Base-by-base conservation (phyloP, 176 grass and related monocot species). In the Zoysia japonica region DNA sequence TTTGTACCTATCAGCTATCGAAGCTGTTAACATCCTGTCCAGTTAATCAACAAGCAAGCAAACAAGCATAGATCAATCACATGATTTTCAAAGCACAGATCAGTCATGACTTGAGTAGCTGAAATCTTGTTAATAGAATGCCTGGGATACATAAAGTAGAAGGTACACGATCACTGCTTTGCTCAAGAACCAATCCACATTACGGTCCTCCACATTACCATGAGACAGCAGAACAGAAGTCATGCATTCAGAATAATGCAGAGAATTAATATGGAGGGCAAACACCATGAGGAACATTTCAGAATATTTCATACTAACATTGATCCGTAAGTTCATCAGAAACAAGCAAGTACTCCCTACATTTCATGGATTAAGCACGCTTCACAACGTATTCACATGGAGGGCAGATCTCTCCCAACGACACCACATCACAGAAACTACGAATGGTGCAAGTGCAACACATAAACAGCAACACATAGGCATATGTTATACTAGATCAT, bases 311-410 rank as follows among this genome's bases (percentile, higher is more conserved):
- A 28, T 28, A 9, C 36, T 51, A 60, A 38, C 68, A 88, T 71
- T 12, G 11, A 74, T 36, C 7, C 2, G 49, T 65, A 59, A 77
- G 77, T 82, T 82, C 44, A 73, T 73, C 59, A 73, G 15, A 85
- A 57, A 57, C 17, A 57, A 57, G 67, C 14, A 9, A 36, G 65
- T 66, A 28, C 28, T 28, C 28, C 28, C 28, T 28, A 89, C 77
- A 76, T 28, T 71, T 60, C 47, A 74, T 44, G 57, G 65, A 14
- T 52, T 65, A 57, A 51, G 17, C 2, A 6, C 48, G 69, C 71
- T 80, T 65, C 82, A 51, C 50, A 72, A 42, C 48, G 37, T 85
- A 77, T 77, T 72, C 72, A 77, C 71, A 82, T 46, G 71, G 72
- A 81, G 65, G 11, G 54, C 56, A 81, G 48, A 81, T 44, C 13